Base-by-base conservation (phyloP, 2,329 filamentous ascomycete species). In the Nectriaceae sp. region DNA sequence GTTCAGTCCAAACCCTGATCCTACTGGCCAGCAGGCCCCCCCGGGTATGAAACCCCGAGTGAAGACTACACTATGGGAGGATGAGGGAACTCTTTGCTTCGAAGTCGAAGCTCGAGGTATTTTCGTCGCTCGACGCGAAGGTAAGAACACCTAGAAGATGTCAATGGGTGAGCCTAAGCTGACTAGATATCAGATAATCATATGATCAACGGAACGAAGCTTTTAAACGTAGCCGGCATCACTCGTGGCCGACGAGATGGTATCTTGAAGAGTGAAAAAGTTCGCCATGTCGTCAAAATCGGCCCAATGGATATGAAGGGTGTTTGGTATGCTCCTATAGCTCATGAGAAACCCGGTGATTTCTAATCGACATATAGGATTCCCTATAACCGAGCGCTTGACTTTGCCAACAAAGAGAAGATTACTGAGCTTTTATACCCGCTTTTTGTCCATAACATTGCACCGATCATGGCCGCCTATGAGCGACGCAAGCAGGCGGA, bases 191-290 rank as follows among this genome's bases (percentile, higher is more conserved):
- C 55, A 95, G 93, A 97, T 63, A 97, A 97, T 71, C 90, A 96
- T 73, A 97, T 99, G 90, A 97, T 99, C 70, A 99, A 97, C 65
- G 94, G 94, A n/a, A 99, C 94, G 1, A 99, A 97, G 71, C 77
- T 99, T 49, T 75, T 97, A 48, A 99, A 99, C 59, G 94, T 99
- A 44, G 94, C 94, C 42, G 93, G 93, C 11, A 99, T 99, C 94
- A 99, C 94, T 13, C 84, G 94, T 68, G 94, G 93, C 47, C 87
- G 94, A 57, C 84, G 93, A 64, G 94, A 99, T 65, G 94, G 94
- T 40, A 97, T 99, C 59, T 73, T 99, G 49, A 99, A 99, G 75
- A 97, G 93, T 68, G 94, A 97, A 72, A 99, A 97, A 73, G 84
- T 92, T 49, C 86, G 94, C 59, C 92, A 97, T 70, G 94, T 97